These are phyloP conservation scores for Cordyceps militaris DNA, from an alignment of 2,329 filamentous ascomycete genomes.

Conservation along the genomic window DNA sequence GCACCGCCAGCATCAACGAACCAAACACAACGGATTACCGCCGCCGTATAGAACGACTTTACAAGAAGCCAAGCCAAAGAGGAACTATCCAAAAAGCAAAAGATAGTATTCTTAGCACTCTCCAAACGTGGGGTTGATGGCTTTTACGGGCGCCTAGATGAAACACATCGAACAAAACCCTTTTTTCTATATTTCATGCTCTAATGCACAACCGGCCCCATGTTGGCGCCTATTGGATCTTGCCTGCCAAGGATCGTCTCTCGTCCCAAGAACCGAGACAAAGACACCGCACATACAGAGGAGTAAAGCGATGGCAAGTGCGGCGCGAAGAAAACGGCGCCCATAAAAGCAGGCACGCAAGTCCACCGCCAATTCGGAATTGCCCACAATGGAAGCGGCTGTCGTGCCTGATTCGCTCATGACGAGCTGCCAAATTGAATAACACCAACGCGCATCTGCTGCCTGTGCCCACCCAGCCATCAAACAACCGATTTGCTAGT, in stretches of 20 bases:
- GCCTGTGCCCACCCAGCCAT: neutral
- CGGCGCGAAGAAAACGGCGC: neutral
- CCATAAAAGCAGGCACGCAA: slow-evolving; percentile 1
- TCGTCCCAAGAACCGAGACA: neutral
- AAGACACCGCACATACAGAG: neutral
- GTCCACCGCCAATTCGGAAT: slow-evolving; percentile 8
- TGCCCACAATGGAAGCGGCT: slow-evolving; percentile 1
- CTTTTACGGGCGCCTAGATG: slow-evolving; percentile 9
- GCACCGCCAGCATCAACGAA: neutral
- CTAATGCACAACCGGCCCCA: slow-evolving; percentile 1
- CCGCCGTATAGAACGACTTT: neutral
- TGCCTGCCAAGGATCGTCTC: neutral
- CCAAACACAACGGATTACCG: neutral
- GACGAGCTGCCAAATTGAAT: neutral
- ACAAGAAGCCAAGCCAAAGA: neutral
- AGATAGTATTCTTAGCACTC: neutral
- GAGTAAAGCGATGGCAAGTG: neutral
- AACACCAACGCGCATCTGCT: neutral
- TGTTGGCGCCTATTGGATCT: slow-evolving; percentile 5
- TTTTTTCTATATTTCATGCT: neutral
- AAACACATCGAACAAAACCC: slow-evolving; percentile 3
- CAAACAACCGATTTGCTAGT: neutral
- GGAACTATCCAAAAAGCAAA: neutral
- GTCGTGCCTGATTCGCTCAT: neutral
- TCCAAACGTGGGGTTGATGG: slow-evolving; percentile 5